Evolutionary conservation across 2,329 filamentous ascomycete species (phyloP), one percentile per base, ranked within the genome.

Genomic region (Aspergillus novofumigatus): DNA sequence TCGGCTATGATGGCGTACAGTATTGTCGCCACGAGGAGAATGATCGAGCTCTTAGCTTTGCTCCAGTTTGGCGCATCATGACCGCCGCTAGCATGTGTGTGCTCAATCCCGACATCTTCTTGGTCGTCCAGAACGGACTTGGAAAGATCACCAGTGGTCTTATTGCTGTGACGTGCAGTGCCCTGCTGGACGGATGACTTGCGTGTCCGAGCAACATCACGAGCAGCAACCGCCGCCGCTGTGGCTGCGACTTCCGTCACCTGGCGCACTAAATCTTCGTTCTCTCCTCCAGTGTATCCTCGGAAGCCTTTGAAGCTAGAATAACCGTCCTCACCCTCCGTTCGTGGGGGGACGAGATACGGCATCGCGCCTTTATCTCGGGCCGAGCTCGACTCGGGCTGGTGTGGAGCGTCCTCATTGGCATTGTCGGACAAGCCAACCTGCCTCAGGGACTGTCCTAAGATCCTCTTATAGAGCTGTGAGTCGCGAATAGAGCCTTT

Each of bases 51-150:
- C 83, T 97, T 97, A 53, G 83, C 84, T 59, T 92, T 87, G 67
- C 93, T 91, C 94, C 94, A 99, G 72, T 99, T 99, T 4, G 94
- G 94, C n/a, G 94, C 94, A 74, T 99, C 94, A 67, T 99, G 95
- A 0, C 93, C 92, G 49, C 90, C 90, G 53, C 77, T 77, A 44
- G 71, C 69, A 53, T 79, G 75, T 48, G 81, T 77, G 26, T 75
- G 75, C 38, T 73, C 71, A 52, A 74, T 62, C 26, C 71, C 77
- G 20, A 71, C 68, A 32, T 83, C 81, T 42, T 85, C 84, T 38
- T 76, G 71, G 11, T 81, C 79, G 6, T 77, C 75, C 3, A 67
- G 62, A 45, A 75, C 66, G 10, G 73, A 72, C 28, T 71, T 75
- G 20, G 64, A 52, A 47, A 67, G 65, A 20, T 76, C 72, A 23